Conservation (phyloP, 176 grass and related monocot genomes). For the Bonia amplexicaulis region DNA sequence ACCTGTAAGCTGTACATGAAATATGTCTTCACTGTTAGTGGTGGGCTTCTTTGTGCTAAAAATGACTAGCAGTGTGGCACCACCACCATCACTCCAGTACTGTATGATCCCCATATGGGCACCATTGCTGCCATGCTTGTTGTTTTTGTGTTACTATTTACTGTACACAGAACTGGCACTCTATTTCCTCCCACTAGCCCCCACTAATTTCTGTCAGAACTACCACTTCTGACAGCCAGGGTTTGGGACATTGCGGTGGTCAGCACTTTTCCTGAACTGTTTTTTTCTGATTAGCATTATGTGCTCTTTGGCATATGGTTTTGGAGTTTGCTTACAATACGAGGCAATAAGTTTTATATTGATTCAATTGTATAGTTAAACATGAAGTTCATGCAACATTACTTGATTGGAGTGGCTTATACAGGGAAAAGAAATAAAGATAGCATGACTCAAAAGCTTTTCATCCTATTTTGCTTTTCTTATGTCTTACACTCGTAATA, state of each 20-base stretch:
- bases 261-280: neutral
- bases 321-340: neutral
- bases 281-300: neutral
- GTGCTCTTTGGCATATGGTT: neutral
- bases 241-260: neutral
- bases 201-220: neutral
- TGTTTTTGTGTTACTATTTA: slow-evolving; percentile 10
- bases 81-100: neutral
- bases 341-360: neutral
- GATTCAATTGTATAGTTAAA: neutral
- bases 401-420: neutral
- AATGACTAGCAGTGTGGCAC: slow-evolving; percentile 22
- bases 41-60: slow-evolving; percentile 6
- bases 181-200: neutral
- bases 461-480: slow-evolving; percentile 8
- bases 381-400: neutral
- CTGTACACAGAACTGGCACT: neutral
- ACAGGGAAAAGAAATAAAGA: neutral
- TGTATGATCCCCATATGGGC: neutral
- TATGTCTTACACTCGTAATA: neutral
- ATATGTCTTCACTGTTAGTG: neutral
- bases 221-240: neutral
- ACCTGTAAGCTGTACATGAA: neutral
- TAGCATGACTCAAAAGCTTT: neutral
- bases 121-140: slow-evolving; percentile 16